phyloP scores from a whole-genome alignment of 2,329 filamentous ascomycete genomes.

The Apiospora saccharicola region DNA sequence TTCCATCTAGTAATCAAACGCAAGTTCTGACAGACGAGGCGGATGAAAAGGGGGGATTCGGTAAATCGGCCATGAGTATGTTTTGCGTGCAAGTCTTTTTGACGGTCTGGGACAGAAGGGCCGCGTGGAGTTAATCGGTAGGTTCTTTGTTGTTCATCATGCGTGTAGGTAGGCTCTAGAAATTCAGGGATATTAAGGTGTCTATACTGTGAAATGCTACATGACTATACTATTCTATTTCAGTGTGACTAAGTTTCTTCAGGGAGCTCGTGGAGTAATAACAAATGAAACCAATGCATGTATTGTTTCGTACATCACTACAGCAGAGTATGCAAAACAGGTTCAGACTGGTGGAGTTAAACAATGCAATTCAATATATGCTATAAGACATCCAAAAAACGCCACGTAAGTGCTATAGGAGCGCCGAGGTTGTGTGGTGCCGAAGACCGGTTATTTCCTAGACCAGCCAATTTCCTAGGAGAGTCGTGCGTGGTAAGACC shows the following conservation, averaged over 20 bases:
- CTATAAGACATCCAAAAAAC: constrained; percentile 15
- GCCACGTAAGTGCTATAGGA: constrained; percentile 17
- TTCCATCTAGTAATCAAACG: constrained; percentile 20
- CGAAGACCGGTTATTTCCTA: neutral
- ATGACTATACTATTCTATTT: too few species aligned
- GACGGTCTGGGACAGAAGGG: neutral
- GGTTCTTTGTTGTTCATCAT: constrained; percentile 9
- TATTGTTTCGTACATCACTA: too few species aligned
- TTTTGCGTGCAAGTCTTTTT: neutral
- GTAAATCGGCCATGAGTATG: neutral
- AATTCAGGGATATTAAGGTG: neutral
- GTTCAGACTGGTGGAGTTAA: neutral
- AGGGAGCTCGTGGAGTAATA: neutral
- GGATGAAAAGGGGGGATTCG: neutral
- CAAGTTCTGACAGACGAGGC: neutral
- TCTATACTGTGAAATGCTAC: neutral
- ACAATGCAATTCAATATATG: constrained; percentile 10
- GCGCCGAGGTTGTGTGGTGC: constrained; percentile 12
- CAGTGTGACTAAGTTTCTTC: neutral
- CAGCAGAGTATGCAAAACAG: neutral
- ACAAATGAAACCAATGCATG: too few species aligned
- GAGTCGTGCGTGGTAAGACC: neutral
- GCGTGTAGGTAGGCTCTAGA: neutral
- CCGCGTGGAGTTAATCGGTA: neutral
- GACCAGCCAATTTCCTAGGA: neutral